Base-by-base conservation (phyloP, 768 basidiomycete genomes). In the Suillus occidentalis region DNA sequence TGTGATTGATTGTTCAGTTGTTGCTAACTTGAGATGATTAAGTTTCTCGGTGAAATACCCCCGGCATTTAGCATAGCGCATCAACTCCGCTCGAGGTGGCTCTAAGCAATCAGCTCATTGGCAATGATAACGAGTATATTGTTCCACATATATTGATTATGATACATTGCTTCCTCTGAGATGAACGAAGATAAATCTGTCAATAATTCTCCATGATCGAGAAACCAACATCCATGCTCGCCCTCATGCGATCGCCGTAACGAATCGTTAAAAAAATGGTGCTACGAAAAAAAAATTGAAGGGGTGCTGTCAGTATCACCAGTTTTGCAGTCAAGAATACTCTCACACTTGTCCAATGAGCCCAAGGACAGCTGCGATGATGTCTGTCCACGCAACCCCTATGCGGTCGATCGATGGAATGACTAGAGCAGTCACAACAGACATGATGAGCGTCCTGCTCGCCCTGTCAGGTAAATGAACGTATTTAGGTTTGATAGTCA, bases 181-280 rank as follows among this genome's bases (percentile, higher is more conserved):
- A 53, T 25, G 14, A 50, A 14, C 13, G 25, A 50, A 28, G n/a
- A 8, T 28, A 9, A n/a, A 58, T 58, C 18, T 10, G 4, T 66
- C 40, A 82, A 61, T 81, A 81, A 22, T 72, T 76, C 1, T 77
- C 72, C 10, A 70, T 72, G 1, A 81, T 83, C 1, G 22, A 25
- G 47, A 80, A 86, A 1, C 82, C 84, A 16, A 86, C 73, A 66
- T 87, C 82, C 7, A 82, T 71, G 79, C 80, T 83, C 2, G 78
- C 80, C 59, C 86, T 77, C 75, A 88, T 79, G 65, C 78, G 74
- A 22, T 81, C 80, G 3, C 86, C 86, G 50, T 86, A 84, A 43
- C 71, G 72, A 34, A 88, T 83, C 0, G 80, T 82, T 7, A 76
- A 62, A 73, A 76, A 79, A 3, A 88, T 63, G 2, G 85, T 60